Percentiles rank a stretch among this genome's conserved stretches.
Conservation (phyloP, 2,329 filamentous ascomycete species). For the Ceratocystis alfenasii region DNA sequence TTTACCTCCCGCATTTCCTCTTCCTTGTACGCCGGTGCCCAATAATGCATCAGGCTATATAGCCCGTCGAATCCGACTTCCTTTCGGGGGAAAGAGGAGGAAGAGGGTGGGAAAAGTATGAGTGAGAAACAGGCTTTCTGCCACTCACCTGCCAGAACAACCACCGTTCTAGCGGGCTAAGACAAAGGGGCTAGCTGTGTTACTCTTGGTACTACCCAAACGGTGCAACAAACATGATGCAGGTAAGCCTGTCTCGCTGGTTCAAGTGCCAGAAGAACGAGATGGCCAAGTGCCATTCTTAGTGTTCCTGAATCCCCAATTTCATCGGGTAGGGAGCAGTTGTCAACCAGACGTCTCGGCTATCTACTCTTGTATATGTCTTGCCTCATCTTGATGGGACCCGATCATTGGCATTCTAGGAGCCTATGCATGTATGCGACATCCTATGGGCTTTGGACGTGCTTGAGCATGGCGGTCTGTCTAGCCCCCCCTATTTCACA, state of each 20-base stretch:
- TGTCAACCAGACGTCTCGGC: background rate
- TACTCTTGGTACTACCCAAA: background rate
- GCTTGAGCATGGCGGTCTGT: background rate
- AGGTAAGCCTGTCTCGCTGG: slow-evolving; percentile 2
- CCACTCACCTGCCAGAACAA: slow-evolving; percentile 1
- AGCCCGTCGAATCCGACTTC: background rate
- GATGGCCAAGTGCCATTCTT: background rate
- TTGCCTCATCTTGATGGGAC: background rate
- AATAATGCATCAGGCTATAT: background rate
- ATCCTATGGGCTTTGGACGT: background rate
- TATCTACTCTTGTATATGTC: background rate
- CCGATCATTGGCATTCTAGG: background rate
- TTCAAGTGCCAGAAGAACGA: background rate
- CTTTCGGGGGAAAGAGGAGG: background rate
- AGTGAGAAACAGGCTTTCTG: slow-evolving; percentile 3
- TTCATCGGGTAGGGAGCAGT: background rate
- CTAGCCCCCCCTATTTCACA: background rate
- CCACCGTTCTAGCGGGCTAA: background rate
- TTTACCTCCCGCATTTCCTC: background rate
- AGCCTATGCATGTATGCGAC: background rate
- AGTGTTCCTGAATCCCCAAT: background rate
- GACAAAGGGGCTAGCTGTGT: slow-evolving; percentile 4
- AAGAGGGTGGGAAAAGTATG: background rate
- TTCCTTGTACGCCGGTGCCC: background rate
- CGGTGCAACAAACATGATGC: background rate